Evolutionary conservation across 2,329 filamentous ascomycete species (phyloP).

Genomic region (Aspergillus sergii): DNA sequence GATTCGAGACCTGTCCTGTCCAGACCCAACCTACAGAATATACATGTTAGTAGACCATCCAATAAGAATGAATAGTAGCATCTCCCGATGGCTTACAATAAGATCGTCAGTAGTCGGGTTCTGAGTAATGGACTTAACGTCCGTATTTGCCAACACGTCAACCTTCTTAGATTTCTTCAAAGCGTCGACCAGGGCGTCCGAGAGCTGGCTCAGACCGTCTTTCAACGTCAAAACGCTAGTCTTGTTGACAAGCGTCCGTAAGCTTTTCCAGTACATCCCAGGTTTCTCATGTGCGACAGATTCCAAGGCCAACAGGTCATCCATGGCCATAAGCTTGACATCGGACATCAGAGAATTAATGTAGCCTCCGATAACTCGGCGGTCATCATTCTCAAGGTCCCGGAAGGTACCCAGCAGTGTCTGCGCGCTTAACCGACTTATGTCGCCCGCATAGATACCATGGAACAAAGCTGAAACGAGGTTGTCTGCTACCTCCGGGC

Average conservation of each 20-base stretch:
- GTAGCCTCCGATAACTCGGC: conserved; percentile 22
- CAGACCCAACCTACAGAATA: conserved; percentile 21
- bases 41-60: neutral
- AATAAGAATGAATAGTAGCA: too few relatives aligned
- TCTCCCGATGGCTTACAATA: conserved; percentile 22
- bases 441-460: conserved; percentile 90
- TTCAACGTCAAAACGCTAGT: conserved; percentile 47
- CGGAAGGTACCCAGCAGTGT: conserved; percentile 59
- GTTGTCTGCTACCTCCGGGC: conserved; percentile 66
- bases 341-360: conserved; percentile 13
- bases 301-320: conserved; percentile 32
- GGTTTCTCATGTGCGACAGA: conserved; percentile 18
- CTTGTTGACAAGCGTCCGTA: conserved; percentile 20
- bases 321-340: conserved; percentile 21
- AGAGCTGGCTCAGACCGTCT: conserved; percentile 66
- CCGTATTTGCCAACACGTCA: conserved; percentile 54
- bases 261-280: conserved; percentile 16
- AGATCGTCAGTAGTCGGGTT: conserved; percentile 24
- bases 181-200: conserved; percentile 55
- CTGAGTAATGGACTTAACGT: conserved; percentile 52
- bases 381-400: conserved; percentile 47
- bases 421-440: conserved; percentile 75
- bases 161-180: conserved; percentile 62
- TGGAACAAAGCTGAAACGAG: conserved; percentile 75
- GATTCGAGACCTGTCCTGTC: conserved; percentile 9